Evolutionary conservation across 2,329 filamentous ascomycete species (phyloP).

Genomic region (Coniochaeta prunicola): DNA sequence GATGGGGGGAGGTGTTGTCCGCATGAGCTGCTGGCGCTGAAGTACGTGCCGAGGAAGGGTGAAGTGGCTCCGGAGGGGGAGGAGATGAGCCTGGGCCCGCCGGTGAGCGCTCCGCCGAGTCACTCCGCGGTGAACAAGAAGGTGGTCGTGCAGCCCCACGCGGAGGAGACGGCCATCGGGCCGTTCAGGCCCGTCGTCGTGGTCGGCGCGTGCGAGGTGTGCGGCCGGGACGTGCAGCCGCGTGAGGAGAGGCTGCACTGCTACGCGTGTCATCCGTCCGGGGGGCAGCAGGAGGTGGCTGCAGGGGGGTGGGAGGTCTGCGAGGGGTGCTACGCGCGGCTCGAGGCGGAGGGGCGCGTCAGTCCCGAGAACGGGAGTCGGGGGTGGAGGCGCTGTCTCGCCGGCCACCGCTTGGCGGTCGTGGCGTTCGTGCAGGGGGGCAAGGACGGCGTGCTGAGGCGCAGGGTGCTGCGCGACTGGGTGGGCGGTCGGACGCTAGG

Average conservation of each 20-base stretch:
- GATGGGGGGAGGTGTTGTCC: conserved; percentile 80
- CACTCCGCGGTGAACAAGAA: no score
- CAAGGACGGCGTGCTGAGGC: conserved; percentile 50
- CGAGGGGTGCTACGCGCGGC: conserved; percentile 63
- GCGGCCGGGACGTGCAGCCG: conserved; percentile 64
- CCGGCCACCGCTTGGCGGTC: conserved; percentile 76
- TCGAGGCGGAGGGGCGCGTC: conserved; percentile 58
- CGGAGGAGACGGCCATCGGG: background rate
- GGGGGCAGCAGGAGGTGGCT: conserved; percentile 24
- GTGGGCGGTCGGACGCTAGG: conserved; percentile 70
- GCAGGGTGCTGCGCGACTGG: conserved; percentile 62
- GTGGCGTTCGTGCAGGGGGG: conserved; percentile 63
- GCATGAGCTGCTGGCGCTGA: conserved; percentile 71
- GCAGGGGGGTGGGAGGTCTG: conserved; percentile 74
- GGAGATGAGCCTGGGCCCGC: background rate
- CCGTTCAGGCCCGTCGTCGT: conserved; percentile 64
- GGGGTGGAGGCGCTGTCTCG: conserved; percentile 77
- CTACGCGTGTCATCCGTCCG: conserved; percentile 46
- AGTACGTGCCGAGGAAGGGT: conserved; percentile 41
- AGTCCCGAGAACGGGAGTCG: conserved; percentile 66
- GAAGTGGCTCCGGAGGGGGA: background rate
- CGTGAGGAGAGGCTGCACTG: conserved; percentile 72
- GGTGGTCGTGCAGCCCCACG: background rate
- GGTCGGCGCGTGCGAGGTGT: conserved; percentile 72
- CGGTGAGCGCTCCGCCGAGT: no score